Percentiles rank a stretch among this genome's conserved stretches.
Evolutionary conservation across 2,329 filamentous ascomycete species (phyloP).

Genomic region (Penicillium expansum): DNA sequence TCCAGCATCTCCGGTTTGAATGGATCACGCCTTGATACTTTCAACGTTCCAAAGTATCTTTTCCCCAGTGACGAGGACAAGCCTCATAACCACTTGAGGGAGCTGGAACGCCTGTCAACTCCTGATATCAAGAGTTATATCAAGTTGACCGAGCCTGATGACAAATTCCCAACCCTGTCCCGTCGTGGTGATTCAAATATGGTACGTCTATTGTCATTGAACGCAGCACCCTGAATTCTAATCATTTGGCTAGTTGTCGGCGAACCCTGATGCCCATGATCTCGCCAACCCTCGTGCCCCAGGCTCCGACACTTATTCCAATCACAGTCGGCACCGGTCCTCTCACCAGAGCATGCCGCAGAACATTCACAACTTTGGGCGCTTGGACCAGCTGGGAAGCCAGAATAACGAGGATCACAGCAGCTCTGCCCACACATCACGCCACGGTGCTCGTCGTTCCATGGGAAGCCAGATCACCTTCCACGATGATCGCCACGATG

Average conservation of each 20-base stretch:
- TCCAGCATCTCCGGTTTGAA: constrained; percentile 31
- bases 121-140: constrained; percentile 68
- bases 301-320: constrained; percentile 64
- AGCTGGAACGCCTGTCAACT: constrained; percentile 54
- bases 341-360: constrained; percentile 59
- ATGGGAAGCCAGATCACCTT: constrained; percentile 43
- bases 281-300: constrained; percentile 69
- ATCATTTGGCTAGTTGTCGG: constrained; percentile 62
- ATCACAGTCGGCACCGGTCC: constrained; percentile 67
- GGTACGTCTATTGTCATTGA: constrained; percentile 44
- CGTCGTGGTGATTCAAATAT: constrained; percentile 53
- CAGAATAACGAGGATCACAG: constrained; percentile 30
- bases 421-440: constrained; percentile 27
- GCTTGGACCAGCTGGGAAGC: constrained; percentile 37
- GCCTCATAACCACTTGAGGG: constrained; percentile 36
- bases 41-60: constrained; percentile 80
- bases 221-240: constrained; percentile 35
- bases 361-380: constrained; percentile 48
- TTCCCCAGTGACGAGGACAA: constrained; percentile 79
- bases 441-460: constrained; percentile 46
- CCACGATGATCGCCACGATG: constrained; percentile 30
- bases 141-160: constrained; percentile 70
- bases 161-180: constrained; percentile 73
- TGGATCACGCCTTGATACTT: constrained; percentile 65
- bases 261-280: constrained; percentile 77